phyloP scores from a whole-genome alignment of 2,329 filamentous ascomycete species.

The Pseudogymnoascus sp. region DNA sequence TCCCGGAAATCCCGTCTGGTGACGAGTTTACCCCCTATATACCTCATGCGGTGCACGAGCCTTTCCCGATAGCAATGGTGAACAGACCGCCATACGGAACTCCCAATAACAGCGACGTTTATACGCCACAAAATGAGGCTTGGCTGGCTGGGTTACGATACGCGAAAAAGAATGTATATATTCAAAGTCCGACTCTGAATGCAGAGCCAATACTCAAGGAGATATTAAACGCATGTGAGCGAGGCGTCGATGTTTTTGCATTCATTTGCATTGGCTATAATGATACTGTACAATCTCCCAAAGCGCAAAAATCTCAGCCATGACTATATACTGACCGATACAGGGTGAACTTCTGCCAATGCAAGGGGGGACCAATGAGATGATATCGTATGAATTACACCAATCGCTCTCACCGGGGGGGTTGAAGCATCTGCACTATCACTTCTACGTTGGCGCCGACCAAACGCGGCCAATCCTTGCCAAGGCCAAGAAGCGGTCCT shows the following conservation, averaged over 20 bases:
- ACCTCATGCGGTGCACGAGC: conserved; percentile 40
- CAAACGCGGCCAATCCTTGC: conserved; percentile 60
- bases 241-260: conserved; percentile 59
- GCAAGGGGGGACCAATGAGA: conserved; percentile 70
- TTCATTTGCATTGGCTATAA: conserved; percentile 76
- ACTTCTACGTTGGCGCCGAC: conserved; percentile 68
- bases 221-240: conserved; percentile 53
- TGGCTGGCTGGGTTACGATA: conserved; percentile 63
- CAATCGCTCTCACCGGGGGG: conserved; percentile 40
- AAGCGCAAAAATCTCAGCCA: not conserved
- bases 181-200: conserved; percentile 71
- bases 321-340: conserved; percentile 1
- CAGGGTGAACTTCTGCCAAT: conserved; percentile 65
- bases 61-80: conserved; percentile 64
- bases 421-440: conserved; percentile 46
- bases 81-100: conserved; percentile 59
- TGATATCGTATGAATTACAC: conserved; percentile 54
- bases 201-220: conserved; percentile 58
- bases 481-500: conserved; percentile 55
- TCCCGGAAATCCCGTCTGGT: conserved; percentile 41
- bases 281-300: conserved; percentile 42
- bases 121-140: conserved; percentile 66
- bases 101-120: conserved; percentile 50
- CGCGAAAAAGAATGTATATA: conserved; percentile 58
- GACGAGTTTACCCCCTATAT: conserved; percentile 61